Conservation (phyloP, 2,329 filamentous ascomycete species). For the Parastagonospora nodorum region DNA sequence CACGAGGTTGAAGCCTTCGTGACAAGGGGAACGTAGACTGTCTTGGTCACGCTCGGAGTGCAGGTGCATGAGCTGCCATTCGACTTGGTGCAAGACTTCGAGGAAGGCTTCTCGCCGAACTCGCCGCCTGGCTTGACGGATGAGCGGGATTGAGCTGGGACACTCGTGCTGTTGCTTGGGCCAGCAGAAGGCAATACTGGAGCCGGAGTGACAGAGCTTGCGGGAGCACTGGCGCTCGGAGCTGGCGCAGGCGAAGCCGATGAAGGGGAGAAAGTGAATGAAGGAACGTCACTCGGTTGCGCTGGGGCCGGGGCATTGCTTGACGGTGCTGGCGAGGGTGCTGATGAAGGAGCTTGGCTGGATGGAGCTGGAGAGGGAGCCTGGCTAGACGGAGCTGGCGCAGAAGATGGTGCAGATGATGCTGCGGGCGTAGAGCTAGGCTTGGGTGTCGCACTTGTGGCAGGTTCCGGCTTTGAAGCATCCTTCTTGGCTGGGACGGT, state of each 20-base stretch:
- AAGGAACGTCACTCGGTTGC: slow-evolving; percentile 7
- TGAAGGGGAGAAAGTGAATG: not conserved
- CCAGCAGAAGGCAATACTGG: slow-evolving; percentile 4
- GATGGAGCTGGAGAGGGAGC: slow-evolving; percentile 4
- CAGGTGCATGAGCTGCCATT: slow-evolving; percentile 10
- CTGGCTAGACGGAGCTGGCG: slow-evolving; percentile 12
- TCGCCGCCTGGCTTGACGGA: slow-evolving; percentile 16
- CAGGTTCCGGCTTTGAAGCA: slow-evolving; percentile 22
- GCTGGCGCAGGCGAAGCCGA: not conserved
- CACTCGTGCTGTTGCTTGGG: slow-evolving; percentile 4
- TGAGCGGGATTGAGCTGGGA: slow-evolving; percentile 6
- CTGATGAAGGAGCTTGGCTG: slow-evolving; percentile 9
- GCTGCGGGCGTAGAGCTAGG: slow-evolving; percentile 19
- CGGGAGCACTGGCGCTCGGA: slow-evolving; percentile 5
- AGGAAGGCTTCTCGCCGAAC: slow-evolving; percentile 11
- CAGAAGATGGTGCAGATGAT: slow-evolving; percentile 11
- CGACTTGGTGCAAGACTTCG: slow-evolving; percentile 10
- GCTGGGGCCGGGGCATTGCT: slow-evolving; percentile 6
- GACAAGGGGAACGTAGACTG: slow-evolving; percentile 25
- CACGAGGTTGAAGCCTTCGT: slow-evolving; percentile 13
- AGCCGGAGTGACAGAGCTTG: slow-evolving; percentile 6
- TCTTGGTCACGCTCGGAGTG: slow-evolving; percentile 27
- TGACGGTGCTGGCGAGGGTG: slow-evolving; percentile 10
- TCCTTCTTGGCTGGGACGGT: slow-evolving; percentile 35
- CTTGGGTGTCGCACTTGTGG: slow-evolving; percentile 16